These are phyloP conservation scores for Tirmania nivea DNA, from an alignment of 495 filamentous ascomycete genomes.

Conservation along the genomic window DNA sequence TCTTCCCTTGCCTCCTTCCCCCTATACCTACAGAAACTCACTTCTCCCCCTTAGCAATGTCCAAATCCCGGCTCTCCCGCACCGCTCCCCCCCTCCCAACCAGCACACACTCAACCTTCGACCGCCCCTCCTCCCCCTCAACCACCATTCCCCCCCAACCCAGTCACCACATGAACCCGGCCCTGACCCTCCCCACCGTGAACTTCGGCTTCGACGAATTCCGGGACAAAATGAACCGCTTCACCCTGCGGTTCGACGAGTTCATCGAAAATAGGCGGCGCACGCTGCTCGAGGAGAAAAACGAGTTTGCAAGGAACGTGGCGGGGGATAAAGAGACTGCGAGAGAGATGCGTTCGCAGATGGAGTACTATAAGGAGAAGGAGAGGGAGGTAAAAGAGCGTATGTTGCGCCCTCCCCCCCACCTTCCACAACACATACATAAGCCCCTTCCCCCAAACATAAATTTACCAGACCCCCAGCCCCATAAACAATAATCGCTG, in stretches of 20 bases:
- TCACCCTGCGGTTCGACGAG: constrained; percentile 74
- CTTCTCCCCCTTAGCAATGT: too few species aligned
- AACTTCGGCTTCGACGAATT: constrained; percentile 94
- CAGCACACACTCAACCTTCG: too few species aligned
- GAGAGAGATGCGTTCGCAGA: constrained; percentile 46
- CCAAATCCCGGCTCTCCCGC: too few species aligned
- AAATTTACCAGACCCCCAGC: too few species aligned
- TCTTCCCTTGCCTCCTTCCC: too few species aligned
- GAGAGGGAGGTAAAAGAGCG: constrained; percentile 13
- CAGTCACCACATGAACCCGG: constrained; percentile 20
- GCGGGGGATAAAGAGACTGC: constrained; percentile 67
- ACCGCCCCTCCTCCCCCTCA: too few species aligned
- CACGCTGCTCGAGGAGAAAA: constrained; percentile 73
- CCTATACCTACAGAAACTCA: too few species aligned
- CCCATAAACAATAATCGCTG: not conserved
- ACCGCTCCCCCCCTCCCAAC: too few species aligned
- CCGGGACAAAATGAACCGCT: constrained; percentile 82
- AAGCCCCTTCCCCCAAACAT: constrained; percentile 8
- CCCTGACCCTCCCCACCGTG: constrained; percentile 67
- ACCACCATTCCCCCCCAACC: constrained; percentile 10
- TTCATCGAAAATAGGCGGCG: constrained; percentile 84
- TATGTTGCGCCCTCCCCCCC: constrained; percentile 41
- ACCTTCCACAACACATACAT: too few species aligned
- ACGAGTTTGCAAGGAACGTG: constrained; percentile 76
- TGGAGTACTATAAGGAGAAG: constrained; percentile 34